Conservation (phyloP, 1,284 basidiomycete species). For the Melampsora americana region DNA sequence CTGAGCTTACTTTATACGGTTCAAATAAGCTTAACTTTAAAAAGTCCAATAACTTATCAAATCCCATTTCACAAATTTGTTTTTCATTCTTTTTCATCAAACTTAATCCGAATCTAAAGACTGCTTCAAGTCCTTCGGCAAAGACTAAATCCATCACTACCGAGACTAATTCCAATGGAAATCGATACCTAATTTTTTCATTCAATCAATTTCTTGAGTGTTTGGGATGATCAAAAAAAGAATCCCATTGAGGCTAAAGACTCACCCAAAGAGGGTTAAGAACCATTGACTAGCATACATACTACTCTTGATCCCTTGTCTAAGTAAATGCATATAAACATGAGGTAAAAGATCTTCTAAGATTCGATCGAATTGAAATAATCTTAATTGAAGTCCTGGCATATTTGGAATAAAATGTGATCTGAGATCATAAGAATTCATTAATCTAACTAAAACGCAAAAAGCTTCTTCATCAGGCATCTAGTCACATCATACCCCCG, state of each 20-base stretch:
- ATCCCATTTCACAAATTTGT: constrained; percentile 70
- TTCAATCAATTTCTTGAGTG: too few species aligned
- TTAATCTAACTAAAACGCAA: constrained; percentile 89
- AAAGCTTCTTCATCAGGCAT: constrained; percentile 99
- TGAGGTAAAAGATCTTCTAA: constrained; percentile 88
- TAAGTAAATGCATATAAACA: constrained; percentile 81
- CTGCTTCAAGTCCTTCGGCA: constrained; percentile 92
- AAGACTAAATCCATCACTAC: constrained; percentile 92
- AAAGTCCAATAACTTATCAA: constrained; percentile 80
- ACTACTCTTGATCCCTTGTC: constrained; percentile 89
- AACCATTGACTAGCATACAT: constrained; percentile 98
- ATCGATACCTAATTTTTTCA: constrained; percentile 65
- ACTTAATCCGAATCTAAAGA: constrained; percentile 89
- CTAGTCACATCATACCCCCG: too few species aligned
- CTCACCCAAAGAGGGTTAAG: constrained; percentile 85
- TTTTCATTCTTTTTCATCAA: constrained; percentile 86
- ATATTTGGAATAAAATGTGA: constrained; percentile 97
- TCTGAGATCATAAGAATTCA: constrained; percentile 92
- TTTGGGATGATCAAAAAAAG: too few species aligned
- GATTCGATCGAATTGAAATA: constrained; percentile 86
- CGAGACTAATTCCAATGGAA: constrained; percentile 88
- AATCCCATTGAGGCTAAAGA: too few species aligned
- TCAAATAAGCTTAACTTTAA: constrained; percentile 79
- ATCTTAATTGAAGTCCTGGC: constrained; percentile 87
- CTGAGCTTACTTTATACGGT: constrained; percentile 61